phyloP scores from a whole-genome alignment of 139 green algal species.

The Chlamydomonas schloesseri region DNA sequence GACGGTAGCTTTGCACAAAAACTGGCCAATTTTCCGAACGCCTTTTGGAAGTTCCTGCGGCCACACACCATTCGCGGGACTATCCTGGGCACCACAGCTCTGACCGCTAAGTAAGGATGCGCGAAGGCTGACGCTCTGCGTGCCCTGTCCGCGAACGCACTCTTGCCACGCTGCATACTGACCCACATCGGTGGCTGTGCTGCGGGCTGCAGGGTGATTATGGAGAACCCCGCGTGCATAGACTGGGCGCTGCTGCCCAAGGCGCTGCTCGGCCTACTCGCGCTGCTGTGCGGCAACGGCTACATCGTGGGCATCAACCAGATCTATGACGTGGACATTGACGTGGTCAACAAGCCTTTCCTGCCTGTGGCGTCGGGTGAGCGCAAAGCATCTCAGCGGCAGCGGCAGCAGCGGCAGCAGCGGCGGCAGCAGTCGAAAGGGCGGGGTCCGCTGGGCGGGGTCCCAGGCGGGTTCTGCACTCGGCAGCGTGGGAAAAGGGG shows the following conservation, averaged over 20 bases:
- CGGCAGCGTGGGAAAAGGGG: too few relatives aligned
- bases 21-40: constrained; percentile 69
- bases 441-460: too few relatives aligned
- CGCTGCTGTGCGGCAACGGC: constrained; percentile 96
- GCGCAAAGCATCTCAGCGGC: too few relatives aligned
- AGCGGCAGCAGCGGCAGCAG: too few relatives aligned
- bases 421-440: too few relatives aligned
- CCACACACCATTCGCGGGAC: constrained; percentile 96
- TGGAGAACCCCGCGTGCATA: constrained; percentile 83
- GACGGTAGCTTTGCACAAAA: constrained; percentile 6
- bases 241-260: constrained; percentile 92
- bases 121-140: not conserved
- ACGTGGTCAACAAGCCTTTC: constrained; percentile 99
- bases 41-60: constrained; percentile 98
- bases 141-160: too few relatives aligned
- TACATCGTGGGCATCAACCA: constrained; percentile 99
- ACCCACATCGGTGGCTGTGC: not conserved
- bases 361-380: constrained; percentile 94
- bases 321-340: constrained; percentile 97
- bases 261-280: constrained; percentile 88
- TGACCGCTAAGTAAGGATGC: constrained; percentile 66
- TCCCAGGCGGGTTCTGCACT: too few relatives aligned
- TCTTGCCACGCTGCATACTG: not conserved
- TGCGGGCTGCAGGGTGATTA: constrained; percentile 61
- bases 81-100: constrained; percentile 88